Base-by-base conservation (phyloP, 2,329 filamentous ascomycete genomes). In the Sphaerulina musiva region DNA sequence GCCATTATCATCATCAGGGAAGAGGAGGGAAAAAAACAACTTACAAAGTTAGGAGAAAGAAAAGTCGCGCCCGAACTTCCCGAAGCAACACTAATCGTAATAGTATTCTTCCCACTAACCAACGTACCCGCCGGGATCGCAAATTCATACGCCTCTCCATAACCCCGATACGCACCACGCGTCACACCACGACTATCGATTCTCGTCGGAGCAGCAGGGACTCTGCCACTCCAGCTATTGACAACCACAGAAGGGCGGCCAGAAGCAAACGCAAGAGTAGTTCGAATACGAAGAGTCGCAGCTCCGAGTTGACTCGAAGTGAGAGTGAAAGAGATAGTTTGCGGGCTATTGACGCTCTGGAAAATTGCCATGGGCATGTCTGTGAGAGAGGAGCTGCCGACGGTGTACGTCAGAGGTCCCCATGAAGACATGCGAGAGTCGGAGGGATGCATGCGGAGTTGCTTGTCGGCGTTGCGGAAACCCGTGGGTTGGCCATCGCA, bases 401-500 rank as follows among this genome's bases (percentile, higher is more conserved):
- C 50, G 6, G 44, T 45, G 29, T 56, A 59, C 0, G 53, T 54
- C 10, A 47, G 44, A 4, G 53, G 53, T 10, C 46, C 43, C 56
- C 56, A 59, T 2, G 44, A 17, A 2, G 29, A 40, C 56, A 59
- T 59, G 2, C 57, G 52, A 11, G 41, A 45, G 32, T 62, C 84
- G 3, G 80, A 81, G 2, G 83, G 84, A 65, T 87, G 84, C 83
- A 86, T 86, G 48, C 81, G 77, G 11, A 82, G 75, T 65, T 84
- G 80, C 63, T 84, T 84, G 51, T 78, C 82, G 11, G 83, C 83
- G 64, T 87, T 86, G 59, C 78, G 77, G 74, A 87, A 84, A 12
- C 81, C 82, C 6, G 59, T 68, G 3, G 67, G 65, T 68, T 80
- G 76, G 45, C 83, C 83, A 61, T 87, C 84, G 72, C 80, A 84